These are phyloP conservation scores for Noccaea bulbosa DNA, from an alignment of 345 rosid species.

Conservation along the genomic window DNA sequence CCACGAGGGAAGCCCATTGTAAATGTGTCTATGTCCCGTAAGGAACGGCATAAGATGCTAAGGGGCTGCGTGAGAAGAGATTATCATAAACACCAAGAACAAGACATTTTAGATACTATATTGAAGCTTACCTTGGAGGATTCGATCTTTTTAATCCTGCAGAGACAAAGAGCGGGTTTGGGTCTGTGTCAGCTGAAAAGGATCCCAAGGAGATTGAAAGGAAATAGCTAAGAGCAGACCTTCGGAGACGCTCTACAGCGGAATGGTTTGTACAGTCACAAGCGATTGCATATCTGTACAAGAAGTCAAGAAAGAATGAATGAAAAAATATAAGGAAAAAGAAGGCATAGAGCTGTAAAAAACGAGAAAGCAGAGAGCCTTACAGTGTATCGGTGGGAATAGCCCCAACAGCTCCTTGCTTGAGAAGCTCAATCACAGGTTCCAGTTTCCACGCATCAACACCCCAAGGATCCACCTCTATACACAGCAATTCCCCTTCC, in stretches of 20 bases:
- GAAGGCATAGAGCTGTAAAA: not conserved
- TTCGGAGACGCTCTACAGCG: constrained; percentile 89
- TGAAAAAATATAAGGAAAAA: not conserved
- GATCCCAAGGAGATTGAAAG: not conserved
- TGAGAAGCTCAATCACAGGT: constrained; percentile 67
- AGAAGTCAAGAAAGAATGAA: constrained; percentile 4
- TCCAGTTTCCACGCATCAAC: constrained; percentile 75
- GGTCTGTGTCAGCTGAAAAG: not conserved
- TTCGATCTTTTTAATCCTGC: constrained; percentile 82
- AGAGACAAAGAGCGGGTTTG: not conserved
- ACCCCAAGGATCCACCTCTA: constrained; percentile 75
- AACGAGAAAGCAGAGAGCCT: constrained; percentile 1
- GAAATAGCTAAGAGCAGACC: constrained; percentile 36
- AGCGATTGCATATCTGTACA: constrained; percentile 67
- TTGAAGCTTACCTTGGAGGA: constrained; percentile 62
- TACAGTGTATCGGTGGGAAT: constrained; percentile 93
- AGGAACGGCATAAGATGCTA: constrained; percentile 84
- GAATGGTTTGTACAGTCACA: constrained; percentile 74
- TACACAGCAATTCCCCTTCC: constrained; percentile 69
- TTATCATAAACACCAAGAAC: too few species aligned
- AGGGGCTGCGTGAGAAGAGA: constrained; percentile 67
- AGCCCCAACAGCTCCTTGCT: constrained; percentile 90
- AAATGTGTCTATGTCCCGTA: constrained; percentile 78
- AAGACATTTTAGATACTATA: too few species aligned
- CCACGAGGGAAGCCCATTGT: constrained; percentile 88